A percentile compares a stretch with the other conserved stretches of the same genome.
Evolutionary conservation across 805 yeast genomes (phyloP).

Genomic region (Millerozyma miso): DNA sequence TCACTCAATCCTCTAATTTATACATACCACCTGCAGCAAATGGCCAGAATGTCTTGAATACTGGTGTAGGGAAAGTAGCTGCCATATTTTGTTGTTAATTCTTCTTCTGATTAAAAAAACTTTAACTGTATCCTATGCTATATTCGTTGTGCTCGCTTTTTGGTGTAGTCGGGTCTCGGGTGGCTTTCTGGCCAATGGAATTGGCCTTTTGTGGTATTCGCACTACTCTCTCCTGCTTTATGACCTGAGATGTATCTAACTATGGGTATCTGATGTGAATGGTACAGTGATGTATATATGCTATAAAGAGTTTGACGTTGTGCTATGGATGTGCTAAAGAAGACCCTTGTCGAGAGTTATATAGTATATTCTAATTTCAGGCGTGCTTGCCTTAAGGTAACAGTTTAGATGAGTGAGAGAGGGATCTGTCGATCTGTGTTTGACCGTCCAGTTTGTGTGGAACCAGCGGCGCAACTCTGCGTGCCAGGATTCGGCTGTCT

Average conservation of each 20-base stretch:
- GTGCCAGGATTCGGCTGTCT: conserved; percentile 34
- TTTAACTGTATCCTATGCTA: neutral
- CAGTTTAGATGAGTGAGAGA: conserved; percentile 9
- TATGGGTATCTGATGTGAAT: too few species aligned
- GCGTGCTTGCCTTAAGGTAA: conserved; percentile 22
- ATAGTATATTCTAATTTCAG: conserved; percentile 22
- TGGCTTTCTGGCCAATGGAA: conserved; percentile 9
- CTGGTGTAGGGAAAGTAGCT: conserved; percentile 47
- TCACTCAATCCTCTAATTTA: neutral
- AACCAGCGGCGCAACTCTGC: conserved; percentile 16
- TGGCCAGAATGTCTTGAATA: conserved; percentile 80
- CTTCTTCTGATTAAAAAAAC: neutral
- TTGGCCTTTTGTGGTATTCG: neutral
- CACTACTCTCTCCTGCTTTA: too few species aligned
- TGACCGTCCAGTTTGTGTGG: conserved; percentile 15
- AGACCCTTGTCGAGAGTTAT: neutral
- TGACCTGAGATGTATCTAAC: too few species aligned
- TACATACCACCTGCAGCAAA: conserved; percentile 77
- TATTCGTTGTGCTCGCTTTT: neutral
- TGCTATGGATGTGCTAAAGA: neutral
- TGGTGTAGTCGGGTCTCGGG: conserved; percentile 11
- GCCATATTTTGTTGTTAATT: conserved; percentile 19
- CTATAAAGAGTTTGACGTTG: too few species aligned
- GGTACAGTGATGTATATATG: too few species aligned
- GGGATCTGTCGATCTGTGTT: conserved; percentile 9